These are phyloP conservation scores for Backusella morwellensis DNA, from an alignment of 192 early-diverging fungal species.

Conservation along the genomic window DNA sequence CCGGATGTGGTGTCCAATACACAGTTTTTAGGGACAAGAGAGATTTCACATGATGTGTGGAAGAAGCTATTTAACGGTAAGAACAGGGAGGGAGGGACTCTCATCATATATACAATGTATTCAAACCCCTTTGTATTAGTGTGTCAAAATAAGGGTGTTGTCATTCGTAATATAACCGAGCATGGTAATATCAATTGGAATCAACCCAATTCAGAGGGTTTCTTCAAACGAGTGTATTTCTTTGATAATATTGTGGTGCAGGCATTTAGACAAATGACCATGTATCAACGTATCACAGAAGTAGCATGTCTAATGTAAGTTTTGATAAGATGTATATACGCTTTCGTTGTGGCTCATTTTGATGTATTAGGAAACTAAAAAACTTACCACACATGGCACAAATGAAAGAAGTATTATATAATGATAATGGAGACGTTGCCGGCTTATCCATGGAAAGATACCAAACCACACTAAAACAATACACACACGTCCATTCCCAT, in stretches of 20 bases:
- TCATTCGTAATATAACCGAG: conserved; percentile 12
- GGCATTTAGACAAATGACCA: conserved; percentile 58
- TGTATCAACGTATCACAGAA: conserved; percentile 55
- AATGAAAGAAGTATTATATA: conserved; percentile 50
- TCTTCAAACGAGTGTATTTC: conserved; percentile 58
- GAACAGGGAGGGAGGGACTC: background rate
- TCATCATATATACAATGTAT: background rate
- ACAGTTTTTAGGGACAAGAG: conserved; percentile 4
- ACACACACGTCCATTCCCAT: conserved; percentile 51
- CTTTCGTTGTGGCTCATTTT: too few species aligned
- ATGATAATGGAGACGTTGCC: conserved; percentile 50
- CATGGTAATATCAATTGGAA: conserved; percentile 29
- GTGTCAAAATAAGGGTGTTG: conserved; percentile 16
- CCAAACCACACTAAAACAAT: conserved; percentile 53
- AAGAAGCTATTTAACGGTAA: conserved; percentile 31
- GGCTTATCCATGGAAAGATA: conserved; percentile 62
- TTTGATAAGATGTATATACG: background rate
- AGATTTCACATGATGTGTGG: conserved; percentile 30
- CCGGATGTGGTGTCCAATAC: background rate
- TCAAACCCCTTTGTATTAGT: background rate
- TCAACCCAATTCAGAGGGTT: conserved; percentile 48
- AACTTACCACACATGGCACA: conserved; percentile 51
- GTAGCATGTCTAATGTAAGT: conserved; percentile 56
- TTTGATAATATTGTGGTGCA: conserved; percentile 54
- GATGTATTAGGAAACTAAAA: conserved; percentile 34